These are phyloP conservation scores for Cystofilobasidium macerans DNA, from an alignment of 768 basidiomycete species.

Conservation along the genomic window DNA sequence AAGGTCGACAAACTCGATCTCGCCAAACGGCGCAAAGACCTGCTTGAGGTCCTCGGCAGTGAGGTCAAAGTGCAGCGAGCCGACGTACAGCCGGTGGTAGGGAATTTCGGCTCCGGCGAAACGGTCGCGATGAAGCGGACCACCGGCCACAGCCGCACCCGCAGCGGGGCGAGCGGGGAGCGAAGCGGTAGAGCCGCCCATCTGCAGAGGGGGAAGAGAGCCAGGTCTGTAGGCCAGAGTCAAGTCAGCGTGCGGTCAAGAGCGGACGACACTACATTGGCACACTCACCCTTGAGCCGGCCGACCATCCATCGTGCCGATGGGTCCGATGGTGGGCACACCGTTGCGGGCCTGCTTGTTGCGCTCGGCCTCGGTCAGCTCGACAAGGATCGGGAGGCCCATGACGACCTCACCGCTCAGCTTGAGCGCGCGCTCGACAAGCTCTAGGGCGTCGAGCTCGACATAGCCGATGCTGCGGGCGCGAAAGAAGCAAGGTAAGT, in stretches of 20 bases:
- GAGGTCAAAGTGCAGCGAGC: conserved; percentile 91
- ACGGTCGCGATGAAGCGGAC: conserved; percentile 53
- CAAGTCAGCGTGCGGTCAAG: too few species aligned
- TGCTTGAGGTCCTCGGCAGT: conserved; percentile 95
- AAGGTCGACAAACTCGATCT: conserved; percentile 95
- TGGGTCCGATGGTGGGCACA: conserved; percentile 17
- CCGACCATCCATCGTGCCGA: conserved; percentile 25
- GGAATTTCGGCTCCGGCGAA: conserved; percentile 34
- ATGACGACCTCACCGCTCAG: conserved; percentile 92
- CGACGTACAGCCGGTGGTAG: conserved; percentile 74
- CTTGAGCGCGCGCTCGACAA: conserved; percentile 79
- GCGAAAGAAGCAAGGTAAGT: neutral
- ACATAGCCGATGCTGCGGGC: conserved; percentile 69
- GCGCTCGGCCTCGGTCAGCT: conserved; percentile 92
- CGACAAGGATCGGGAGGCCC: conserved; percentile 94
- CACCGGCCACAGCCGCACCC: too few species aligned
- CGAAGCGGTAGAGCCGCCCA: neutral
- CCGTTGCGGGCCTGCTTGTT: conserved; percentile 38
- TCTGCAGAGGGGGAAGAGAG: conserved; percentile 22
- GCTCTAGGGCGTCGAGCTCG: conserved; percentile 80
- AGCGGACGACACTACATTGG: too few species aligned
- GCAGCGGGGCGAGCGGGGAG: conserved; percentile 34
- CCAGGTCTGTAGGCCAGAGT: conserved; percentile 10
- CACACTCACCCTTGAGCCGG: conserved; percentile 20
- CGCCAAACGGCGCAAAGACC: conserved; percentile 98